Conservation (phyloP, 1,284 basidiomycete genomes). For the Singerocomus inundabilis region DNA sequence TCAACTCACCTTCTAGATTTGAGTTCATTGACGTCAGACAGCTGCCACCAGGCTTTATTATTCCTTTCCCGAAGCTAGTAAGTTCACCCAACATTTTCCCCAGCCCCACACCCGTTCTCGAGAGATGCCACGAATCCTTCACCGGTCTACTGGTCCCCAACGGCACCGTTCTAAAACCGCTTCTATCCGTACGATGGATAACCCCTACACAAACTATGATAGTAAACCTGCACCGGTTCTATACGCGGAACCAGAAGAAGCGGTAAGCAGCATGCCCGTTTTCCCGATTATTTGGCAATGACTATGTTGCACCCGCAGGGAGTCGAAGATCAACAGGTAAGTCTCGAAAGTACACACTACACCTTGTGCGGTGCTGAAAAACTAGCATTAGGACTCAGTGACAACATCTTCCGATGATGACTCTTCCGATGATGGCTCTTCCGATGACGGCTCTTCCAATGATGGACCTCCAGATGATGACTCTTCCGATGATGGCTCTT, state of each 20-base stretch:
- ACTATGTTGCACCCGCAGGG: not conserved
- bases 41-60: not conserved
- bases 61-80: not conserved
- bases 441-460: no score
- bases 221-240: not conserved
- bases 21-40: not conserved
- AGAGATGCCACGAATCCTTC: not conserved
- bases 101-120: not conserved
- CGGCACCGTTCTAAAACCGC: not conserved
- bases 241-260: not conserved
- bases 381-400: not conserved
- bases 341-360: not conserved
- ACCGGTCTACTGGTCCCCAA: not conserved
- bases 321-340: not conserved
- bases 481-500: no score
- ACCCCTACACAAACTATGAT: not conserved
- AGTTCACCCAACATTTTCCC: not conserved
- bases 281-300: not conserved
- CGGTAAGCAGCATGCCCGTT: not conserved
- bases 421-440: no score
- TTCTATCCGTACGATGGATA: not conserved
- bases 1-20: not conserved
- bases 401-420: no score
- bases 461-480: no score
- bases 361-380: not conserved